These are phyloP conservation scores for Teunomyces pallodes DNA, from an alignment of 805 yeast species.

Conservation along the genomic window DNA sequence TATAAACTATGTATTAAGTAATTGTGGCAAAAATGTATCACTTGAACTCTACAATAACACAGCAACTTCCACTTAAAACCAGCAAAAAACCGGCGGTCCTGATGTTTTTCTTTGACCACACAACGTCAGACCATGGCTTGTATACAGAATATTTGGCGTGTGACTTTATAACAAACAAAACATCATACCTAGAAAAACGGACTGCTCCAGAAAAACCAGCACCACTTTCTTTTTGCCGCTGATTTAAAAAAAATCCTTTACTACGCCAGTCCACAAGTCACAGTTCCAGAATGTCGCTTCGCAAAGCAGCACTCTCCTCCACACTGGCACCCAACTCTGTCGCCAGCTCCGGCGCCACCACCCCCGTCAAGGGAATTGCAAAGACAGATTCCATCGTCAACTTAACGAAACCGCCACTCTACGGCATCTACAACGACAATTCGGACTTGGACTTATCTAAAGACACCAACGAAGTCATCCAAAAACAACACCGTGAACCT, in stretches of 20 bases:
- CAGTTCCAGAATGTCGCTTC: background rate
- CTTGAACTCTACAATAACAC: no score
- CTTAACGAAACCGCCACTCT: conserved; percentile 51
- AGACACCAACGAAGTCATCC: conserved; percentile 18
- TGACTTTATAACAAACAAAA: background rate
- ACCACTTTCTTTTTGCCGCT: background rate
- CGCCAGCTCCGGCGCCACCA: conserved; percentile 17
- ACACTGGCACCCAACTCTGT: conserved; percentile 7
- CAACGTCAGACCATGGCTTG: background rate
- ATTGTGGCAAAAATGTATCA: no score
- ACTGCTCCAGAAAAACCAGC: background rate
- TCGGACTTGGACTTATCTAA: conserved; percentile 30
- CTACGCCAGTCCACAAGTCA: background rate
- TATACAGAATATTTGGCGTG: background rate
- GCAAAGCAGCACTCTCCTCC: background rate
- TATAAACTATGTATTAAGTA: no score
- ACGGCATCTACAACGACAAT: conserved; percentile 49
- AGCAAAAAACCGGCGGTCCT: background rate
- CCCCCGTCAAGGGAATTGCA: conserved; percentile 20
- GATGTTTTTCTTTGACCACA: background rate
- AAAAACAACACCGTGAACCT: background rate
- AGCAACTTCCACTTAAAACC: no score
- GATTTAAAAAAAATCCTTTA: background rate
- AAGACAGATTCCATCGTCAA: conserved; percentile 43
- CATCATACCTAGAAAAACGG: background rate